Evolutionary conservation across 345 rosid genomes (phyloP).

Genomic region (Firmiana major): DNA sequence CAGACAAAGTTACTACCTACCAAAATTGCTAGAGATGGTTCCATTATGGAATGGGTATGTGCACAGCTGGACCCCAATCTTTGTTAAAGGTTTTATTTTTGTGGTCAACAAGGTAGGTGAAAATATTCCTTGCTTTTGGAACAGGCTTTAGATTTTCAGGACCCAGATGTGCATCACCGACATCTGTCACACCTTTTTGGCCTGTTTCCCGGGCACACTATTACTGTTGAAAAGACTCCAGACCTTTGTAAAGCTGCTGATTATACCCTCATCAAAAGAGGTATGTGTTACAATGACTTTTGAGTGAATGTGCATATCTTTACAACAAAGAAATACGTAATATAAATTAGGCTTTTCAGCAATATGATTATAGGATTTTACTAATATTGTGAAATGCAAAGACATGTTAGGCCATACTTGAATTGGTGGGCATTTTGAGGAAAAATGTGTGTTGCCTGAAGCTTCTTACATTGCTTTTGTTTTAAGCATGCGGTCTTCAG

Average conservation of each 20-base stretch:
- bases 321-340: not conserved
- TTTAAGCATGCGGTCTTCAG: not conserved
- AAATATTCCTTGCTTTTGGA: not conserved
- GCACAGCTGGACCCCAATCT: not conserved
- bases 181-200: conserved; percentile 96
- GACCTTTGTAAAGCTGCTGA: conserved; percentile 76
- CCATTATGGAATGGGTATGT: conserved; percentile 91
- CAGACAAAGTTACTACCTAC: conserved; percentile 65
- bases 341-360: not conserved
- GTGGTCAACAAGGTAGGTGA: not conserved
- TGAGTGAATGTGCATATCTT: not conserved
- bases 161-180: conserved; percentile 76
- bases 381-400: conserved; percentile 3
- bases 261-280: conserved; percentile 70
- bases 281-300: conserved; percentile 27
- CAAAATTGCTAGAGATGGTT: conserved; percentile 69
- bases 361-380: not conserved
- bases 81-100: not conserved
- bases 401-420: not conserved
- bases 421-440: not conserved
- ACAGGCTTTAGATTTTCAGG: conserved; percentile 77
- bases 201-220: conserved; percentile 83
- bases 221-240: conserved; percentile 63
- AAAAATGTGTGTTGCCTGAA: not conserved
- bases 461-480: not conserved